phyloP scores from a whole-genome alignment of 73 alveolate genomes.

The Tetrahymena borealis region DNA sequence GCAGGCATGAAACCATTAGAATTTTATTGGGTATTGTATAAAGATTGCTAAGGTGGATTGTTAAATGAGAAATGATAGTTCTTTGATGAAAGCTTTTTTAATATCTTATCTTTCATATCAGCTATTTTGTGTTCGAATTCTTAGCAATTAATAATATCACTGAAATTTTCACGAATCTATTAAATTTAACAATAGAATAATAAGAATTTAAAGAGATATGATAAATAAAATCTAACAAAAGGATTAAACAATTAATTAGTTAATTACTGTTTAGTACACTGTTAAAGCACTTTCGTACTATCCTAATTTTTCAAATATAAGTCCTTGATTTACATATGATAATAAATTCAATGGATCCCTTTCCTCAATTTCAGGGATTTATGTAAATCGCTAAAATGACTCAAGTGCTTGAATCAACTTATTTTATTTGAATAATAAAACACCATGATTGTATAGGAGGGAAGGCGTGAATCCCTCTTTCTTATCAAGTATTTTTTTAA shows the following conservation, averaged over 20 bases:
- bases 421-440: background rate
- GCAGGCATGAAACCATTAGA: background rate
- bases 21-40: background rate
- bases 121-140: background rate
- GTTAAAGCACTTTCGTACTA: background rate
- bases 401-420: background rate
- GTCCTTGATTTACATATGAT: background rate
- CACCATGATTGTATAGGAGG: background rate
- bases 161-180: background rate
- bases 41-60: background rate
- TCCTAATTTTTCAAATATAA: background rate
- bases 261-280: background rate
- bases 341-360: background rate
- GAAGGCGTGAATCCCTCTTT: background rate
- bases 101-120: background rate
- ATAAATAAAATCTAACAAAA: background rate
- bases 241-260: background rate
- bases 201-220: too few species aligned
- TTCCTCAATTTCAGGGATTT: background rate
- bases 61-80: background rate
- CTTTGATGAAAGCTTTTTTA: background rate
- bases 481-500: background rate
- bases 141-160: background rate
- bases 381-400: background rate
- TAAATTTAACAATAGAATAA: too few species aligned